Evolutionary conservation across 495 filamentous ascomycete genomes (phyloP).

Genomic region (Thermothielavioides terrestris): DNA sequence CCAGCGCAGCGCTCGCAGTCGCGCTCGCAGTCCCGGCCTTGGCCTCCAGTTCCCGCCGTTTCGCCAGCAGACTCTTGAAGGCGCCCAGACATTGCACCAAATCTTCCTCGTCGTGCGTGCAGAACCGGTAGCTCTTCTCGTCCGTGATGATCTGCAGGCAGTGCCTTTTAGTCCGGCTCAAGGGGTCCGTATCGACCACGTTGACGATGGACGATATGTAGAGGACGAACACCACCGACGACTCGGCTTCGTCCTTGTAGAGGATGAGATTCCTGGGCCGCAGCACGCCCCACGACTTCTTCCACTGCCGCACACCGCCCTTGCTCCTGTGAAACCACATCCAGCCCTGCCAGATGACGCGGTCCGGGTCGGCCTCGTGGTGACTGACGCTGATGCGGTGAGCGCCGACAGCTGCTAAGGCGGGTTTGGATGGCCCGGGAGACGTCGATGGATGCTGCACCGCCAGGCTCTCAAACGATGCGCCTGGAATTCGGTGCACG

Average conservation of each 20-base stretch:
- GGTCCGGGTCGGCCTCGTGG: conserved; percentile 48
- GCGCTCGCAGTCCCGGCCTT: conserved; percentile 24
- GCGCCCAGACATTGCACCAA: conserved; percentile 80
- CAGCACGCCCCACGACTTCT: conserved; percentile 87
- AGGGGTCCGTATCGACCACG: conserved; percentile 83
- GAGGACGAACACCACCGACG: conserved; percentile 75
- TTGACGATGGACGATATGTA: conserved; percentile 75
- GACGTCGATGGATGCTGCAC: conserved; percentile 28
- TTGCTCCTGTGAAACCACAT: conserved; percentile 79
- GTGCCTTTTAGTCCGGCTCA: conserved; percentile 72
- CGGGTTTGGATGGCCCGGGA: conserved; percentile 13
- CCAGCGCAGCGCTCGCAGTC: not conserved
- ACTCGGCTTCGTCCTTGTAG: conserved; percentile 91
- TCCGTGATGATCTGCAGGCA: conserved; percentile 94
- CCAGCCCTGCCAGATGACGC: conserved; percentile 87
- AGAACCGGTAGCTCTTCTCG: conserved; percentile 86
- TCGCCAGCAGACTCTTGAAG: conserved; percentile 78
- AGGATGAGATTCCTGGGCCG: conserved; percentile 77
- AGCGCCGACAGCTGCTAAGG: conserved; percentile 39
- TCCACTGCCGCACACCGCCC: conserved; percentile 87
- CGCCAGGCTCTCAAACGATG: conserved; percentile 38
- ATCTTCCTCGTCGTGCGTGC: conserved; percentile 69
- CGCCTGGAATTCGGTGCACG: conserved; percentile 29
- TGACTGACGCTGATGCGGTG: conserved; percentile 50
- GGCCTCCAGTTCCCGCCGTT: conserved; percentile 49